Percentiles rank a stretch among this genome's conserved stretches.
phyloP scores from a whole-genome alignment of 1,139 yeast genomes.

The Kazachstania sp. region DNA sequence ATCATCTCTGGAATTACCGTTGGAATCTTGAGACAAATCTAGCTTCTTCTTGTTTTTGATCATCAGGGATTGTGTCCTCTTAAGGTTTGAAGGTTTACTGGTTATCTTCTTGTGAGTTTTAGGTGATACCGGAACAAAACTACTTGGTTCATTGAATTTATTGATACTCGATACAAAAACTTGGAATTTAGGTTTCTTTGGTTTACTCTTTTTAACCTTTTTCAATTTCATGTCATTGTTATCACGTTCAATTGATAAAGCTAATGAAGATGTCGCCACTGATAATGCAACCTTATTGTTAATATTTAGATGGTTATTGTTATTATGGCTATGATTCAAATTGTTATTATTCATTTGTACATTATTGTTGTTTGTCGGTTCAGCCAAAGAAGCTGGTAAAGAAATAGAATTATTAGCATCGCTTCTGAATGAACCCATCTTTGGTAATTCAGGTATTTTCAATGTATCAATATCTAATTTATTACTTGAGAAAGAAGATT shows the following conservation, averaged over 20 bases:
- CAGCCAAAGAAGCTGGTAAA: not conserved
- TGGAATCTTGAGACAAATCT: not conserved
- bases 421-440: slow-evolving; percentile 31
- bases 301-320: slow-evolving; percentile 3
- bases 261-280: slow-evolving; percentile 5
- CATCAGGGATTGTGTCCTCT: slow-evolving; percentile 12
- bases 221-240: slow-evolving; percentile 5
- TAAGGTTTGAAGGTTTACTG: slow-evolving; percentile 2
- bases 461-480: slow-evolving; percentile 10
- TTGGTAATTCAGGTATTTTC: slow-evolving; percentile 29
- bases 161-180: slow-evolving; percentile 30
- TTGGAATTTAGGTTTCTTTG: slow-evolving; percentile 29
- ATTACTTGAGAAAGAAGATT: slow-evolving; percentile 10
- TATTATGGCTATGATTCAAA: not conserved
- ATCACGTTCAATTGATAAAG: slow-evolving; percentile 4
- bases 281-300: slow-evolving; percentile 1
- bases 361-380: slow-evolving; percentile 5
- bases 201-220: slow-evolving; percentile 17
- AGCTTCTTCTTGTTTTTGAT: not conserved
- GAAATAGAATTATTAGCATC: slow-evolving; percentile 11
- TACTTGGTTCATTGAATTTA: slow-evolving; percentile 21
- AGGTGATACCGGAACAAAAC: slow-evolving; percentile 6
- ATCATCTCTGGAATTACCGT: not conserved
- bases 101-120: slow-evolving; percentile 1
- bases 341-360: not conserved